phyloP scores from a whole-genome alignment of 208 protist species.

The Leishmania aethiopica region DNA sequence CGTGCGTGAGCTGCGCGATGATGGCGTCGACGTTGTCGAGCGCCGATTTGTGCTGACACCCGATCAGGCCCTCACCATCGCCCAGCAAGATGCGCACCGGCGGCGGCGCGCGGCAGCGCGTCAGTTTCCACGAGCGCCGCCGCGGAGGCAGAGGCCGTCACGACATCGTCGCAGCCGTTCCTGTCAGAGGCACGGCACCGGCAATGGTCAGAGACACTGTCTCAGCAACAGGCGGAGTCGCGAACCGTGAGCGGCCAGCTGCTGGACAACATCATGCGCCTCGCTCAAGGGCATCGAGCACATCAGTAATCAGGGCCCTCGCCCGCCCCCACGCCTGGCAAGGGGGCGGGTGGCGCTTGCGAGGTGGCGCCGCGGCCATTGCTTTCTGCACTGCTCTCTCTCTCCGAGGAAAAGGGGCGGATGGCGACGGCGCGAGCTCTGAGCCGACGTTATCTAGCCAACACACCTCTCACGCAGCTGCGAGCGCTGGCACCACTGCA shows the following conservation, averaged over 20 bases:
- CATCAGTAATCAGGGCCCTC: neutral
- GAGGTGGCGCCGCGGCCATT: neutral
- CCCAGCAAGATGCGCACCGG: constrained; percentile 52
- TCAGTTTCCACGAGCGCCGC: neutral
- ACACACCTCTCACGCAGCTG: neutral
- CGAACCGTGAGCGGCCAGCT: constrained; percentile 13
- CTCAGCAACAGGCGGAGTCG: neutral
- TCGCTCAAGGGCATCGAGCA: constrained; percentile 17
- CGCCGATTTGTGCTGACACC: constrained; percentile 56
- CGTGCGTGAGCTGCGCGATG: constrained; percentile 50
- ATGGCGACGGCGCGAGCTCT: neutral
- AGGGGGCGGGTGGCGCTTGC: neutral
- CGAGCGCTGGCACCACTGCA: neutral
- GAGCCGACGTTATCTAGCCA: neutral
- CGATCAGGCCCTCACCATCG: constrained; percentile 50
- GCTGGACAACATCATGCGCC: constrained; percentile 18
- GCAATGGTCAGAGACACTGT: neutral
- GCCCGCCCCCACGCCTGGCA: neutral
- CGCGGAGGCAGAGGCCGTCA: neutral
- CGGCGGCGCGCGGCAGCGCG: constrained; percentile 9
- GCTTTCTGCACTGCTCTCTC: neutral
- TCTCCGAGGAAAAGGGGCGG: neutral
- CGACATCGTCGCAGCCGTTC: constrained; percentile 4
- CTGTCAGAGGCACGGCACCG: neutral
- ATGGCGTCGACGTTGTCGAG: constrained; percentile 57